Evolutionary conservation across 345 rosid species (phyloP).

Genomic region (Chamaenerion angustifolium): DNA sequence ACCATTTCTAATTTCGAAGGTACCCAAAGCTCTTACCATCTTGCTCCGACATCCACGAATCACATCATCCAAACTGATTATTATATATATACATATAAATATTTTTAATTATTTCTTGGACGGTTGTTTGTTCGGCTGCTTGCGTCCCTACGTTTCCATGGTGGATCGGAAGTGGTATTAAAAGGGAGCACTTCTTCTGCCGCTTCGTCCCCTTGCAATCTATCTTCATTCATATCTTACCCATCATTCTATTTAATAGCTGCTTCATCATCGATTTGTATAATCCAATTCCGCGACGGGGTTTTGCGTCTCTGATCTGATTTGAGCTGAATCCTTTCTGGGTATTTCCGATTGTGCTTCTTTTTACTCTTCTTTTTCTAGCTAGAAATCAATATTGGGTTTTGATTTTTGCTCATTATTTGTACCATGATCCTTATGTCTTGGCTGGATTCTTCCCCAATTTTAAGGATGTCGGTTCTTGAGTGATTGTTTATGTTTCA

Average conservation of each 20-base stretch:
- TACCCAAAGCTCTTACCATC: no score
- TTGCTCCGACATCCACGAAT: no score
- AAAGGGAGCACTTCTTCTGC: constrained; percentile 3
- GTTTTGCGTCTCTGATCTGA: constrained; percentile 16
- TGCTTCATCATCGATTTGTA: constrained; percentile 4
- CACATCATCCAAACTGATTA: no score
- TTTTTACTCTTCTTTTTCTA: not conserved
- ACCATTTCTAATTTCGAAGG: not conserved
- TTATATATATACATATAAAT: no score
- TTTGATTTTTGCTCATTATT: not conserved
- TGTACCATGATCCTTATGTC: not conserved
- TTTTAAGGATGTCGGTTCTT: not conserved
- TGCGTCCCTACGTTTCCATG: constrained; percentile 7
- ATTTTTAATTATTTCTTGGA: not conserved
- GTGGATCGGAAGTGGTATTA: constrained; percentile 6
- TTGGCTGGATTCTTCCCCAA: not conserved
- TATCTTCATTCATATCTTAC: constrained; percentile 4
- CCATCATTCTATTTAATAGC: constrained; percentile 1
- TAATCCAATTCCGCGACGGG: constrained; percentile 2
- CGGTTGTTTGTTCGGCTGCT: constrained; percentile 2
- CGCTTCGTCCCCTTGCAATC: constrained; percentile 6
- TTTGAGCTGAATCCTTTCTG: constrained; percentile 12
- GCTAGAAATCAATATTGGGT: not conserved
- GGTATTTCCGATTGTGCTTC: constrained; percentile 15
- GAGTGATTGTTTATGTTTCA: not conserved